These are phyloP conservation scores for Elongisporangium undulatum DNA, from an alignment of 352 stramenopile species.

Conservation along the genomic window DNA sequence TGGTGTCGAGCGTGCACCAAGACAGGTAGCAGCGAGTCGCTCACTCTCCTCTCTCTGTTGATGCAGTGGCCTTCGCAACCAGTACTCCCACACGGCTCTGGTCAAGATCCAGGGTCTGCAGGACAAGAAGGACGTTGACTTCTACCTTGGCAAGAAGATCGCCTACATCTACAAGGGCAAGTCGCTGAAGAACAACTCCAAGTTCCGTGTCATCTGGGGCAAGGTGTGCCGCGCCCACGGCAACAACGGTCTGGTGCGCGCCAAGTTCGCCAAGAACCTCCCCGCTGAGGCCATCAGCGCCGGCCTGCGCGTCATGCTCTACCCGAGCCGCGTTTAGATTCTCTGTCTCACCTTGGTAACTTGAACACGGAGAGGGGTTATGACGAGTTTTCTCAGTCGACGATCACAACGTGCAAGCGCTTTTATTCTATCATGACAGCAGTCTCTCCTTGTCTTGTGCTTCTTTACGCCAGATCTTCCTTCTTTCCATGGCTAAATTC, in stretches of 20 bases:
- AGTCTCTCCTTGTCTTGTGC: too few species aligned
- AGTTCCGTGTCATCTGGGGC: conserved; percentile 99
- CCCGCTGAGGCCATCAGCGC: conserved; percentile 95
- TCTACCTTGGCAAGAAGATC: conserved; percentile 99
- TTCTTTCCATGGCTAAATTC: too few species aligned
- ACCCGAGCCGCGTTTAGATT: conserved; percentile 96
- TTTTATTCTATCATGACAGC: conserved; percentile 1
- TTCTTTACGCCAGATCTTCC: too few species aligned
- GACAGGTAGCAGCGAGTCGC: background rate
- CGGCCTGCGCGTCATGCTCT: conserved; percentile 99
- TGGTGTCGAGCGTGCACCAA: background rate
- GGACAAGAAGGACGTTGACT: conserved; percentile 97
- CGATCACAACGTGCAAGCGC: background rate
- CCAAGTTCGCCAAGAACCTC: conserved; percentile 99
- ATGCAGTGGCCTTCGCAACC: conserved; percentile 91
- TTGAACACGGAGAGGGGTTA: conserved; percentile 45
- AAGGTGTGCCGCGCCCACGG: conserved; percentile 97
- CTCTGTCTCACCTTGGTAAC: conserved; percentile 19
- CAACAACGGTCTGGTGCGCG: conserved; percentile 97
- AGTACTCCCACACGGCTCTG: conserved; percentile 97
- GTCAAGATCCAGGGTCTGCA: conserved; percentile 99
- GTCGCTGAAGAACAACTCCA: conserved; percentile 93
- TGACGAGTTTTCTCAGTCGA: conserved; percentile 13
- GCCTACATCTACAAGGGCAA: conserved; percentile 99
- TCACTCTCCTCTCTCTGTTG: background rate